Evolutionary conservation across 2,329 filamentous ascomycete species (phyloP).

Genomic region (Diaporthe capsici): DNA sequence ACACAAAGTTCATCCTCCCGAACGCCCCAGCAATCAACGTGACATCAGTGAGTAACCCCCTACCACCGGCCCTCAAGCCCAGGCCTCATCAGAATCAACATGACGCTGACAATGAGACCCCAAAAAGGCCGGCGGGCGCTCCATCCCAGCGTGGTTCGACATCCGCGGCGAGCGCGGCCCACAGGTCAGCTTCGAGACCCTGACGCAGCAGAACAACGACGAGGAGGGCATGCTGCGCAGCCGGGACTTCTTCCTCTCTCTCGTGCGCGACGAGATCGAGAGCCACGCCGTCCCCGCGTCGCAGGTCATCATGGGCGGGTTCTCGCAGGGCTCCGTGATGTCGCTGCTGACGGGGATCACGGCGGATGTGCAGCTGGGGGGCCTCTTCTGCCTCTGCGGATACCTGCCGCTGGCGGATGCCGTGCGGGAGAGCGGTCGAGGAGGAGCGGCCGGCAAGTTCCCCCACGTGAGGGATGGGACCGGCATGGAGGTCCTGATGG

Average conservation of each 20-base stretch:
- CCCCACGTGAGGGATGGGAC: slow-evolving; percentile 3
- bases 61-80: too few species aligned
- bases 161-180: slow-evolving; percentile 32
- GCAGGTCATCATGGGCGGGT: slow-evolving; percentile 33
- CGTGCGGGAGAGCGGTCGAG: not conserved
- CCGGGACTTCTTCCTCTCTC: slow-evolving; percentile 32
- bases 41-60: slow-evolving; percentile 5
- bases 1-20: slow-evolving; percentile 37
- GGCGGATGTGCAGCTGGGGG: slow-evolving; percentile 11
- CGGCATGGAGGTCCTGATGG: slow-evolving; percentile 13
- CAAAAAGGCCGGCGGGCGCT: slow-evolving; percentile 12
- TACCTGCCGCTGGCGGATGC: slow-evolving; percentile 31
- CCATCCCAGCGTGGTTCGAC: slow-evolving; percentile 36
- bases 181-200: slow-evolving; percentile 30
- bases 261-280: not conserved
- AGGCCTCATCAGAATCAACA: not conserved
- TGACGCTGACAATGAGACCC: not conserved
- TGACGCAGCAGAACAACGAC: slow-evolving; percentile 24
- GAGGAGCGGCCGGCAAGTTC: slow-evolving; percentile 1
- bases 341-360: slow-evolving; percentile 31
- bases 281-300: slow-evolving; percentile 11
- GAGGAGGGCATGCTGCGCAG: slow-evolving; percentile 33
- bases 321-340: slow-evolving; percentile 33
- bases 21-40: slow-evolving; percentile 21
- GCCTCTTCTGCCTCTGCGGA: slow-evolving; percentile 26